phyloP scores from a whole-genome alignment of 2,329 filamentous ascomycete genomes.

The Verticillium nonalfalfae region DNA sequence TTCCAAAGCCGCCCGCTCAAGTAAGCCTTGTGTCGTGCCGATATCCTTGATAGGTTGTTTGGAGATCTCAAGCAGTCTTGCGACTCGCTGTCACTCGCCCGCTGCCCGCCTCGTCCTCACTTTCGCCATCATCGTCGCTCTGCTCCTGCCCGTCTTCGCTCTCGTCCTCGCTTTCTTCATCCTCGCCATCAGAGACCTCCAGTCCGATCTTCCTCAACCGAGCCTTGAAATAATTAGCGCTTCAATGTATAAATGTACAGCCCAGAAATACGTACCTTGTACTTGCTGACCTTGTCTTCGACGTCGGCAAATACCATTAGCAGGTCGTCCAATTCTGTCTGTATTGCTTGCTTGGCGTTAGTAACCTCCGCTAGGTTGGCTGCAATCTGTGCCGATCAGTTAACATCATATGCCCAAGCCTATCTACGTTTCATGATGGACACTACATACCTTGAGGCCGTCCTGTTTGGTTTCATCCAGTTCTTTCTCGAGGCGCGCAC shows the following conservation, averaged over 20 bases:
- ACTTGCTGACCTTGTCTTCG: conserved; percentile 68
- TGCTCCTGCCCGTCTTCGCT: conserved; percentile 4
- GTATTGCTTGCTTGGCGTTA: conserved; percentile 55
- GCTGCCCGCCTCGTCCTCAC: conserved; percentile 1
- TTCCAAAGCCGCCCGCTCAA: neutral
- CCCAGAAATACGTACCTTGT: conserved; percentile 55
- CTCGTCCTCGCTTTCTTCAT: conserved; percentile 17
- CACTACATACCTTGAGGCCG: conserved; percentile 5
- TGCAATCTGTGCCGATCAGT: conserved; percentile 15
- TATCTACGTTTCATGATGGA: neutral
- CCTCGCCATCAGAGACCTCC: conserved; percentile 70
- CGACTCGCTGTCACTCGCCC: neutral
- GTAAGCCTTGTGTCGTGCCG: neutral
- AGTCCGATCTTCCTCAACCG: conserved; percentile 62
- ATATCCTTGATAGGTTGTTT: neutral
- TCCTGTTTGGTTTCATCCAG: conserved; percentile 20
- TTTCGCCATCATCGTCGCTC: conserved; percentile 2
- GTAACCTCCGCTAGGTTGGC: conserved; percentile 40
- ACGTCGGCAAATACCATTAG: conserved; percentile 75
- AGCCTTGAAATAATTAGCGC: conserved; percentile 25
- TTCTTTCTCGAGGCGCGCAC: conserved; percentile 19
- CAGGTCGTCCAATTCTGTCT: conserved; percentile 73
- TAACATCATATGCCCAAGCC: neutral
- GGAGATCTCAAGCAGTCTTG: neutral
- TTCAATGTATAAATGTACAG: neutral